Evolutionary conservation across 177 flowering plant genomes (phyloP), one percentile per base, ranked within the genome.

Genomic region (Vitis hybrid): DNA sequence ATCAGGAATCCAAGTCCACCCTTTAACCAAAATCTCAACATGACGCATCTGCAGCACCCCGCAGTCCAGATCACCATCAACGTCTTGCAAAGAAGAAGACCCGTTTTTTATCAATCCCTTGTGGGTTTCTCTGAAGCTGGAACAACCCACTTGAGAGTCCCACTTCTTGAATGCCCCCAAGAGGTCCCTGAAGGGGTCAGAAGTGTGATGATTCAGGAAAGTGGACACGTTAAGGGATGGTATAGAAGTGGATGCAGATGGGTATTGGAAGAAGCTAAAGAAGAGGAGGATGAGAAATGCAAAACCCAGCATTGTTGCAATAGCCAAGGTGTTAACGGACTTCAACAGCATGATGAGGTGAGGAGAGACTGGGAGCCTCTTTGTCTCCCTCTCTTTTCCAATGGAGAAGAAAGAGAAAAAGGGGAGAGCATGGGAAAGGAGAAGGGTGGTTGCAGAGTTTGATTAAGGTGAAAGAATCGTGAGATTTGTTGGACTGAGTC

Each of bases 1-100:
- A 79, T 94, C 98, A 58, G 97, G 99, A 78, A 96, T 83, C 99
- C 99, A 96, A 64, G 99, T 96, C 98, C 99, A 96, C 71, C 97
- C 92, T 77, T 94, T 94, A 3, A 96, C 94, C 85, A 94, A 93
- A 73, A 96, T 89, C 65, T 81, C 87, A 56, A 92, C 97, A 80
- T 89, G 90, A 5, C 68, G 68, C 94, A 87, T 83, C 80, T 84
- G 86, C 88, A 91, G 52, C 77, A 35, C 83, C 40, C 78, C 65
- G 72, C 97, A 89, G 15, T 74, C 70, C 19, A 74, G 70, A 15
- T 67, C 79, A 12, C 80, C 86, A 59, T 73, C 87, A 46, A 62
- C 68, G 32, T 75, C 79, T 75, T 91, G 98, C 81, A 91, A 71
- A 72, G 90, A 83, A 68, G 68, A 68, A 4, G 78, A 70, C 60